These are phyloP conservation scores for Talaromyces borbonicus DNA, from an alignment of 495 filamentous ascomycete genomes.

Conservation along the genomic window DNA sequence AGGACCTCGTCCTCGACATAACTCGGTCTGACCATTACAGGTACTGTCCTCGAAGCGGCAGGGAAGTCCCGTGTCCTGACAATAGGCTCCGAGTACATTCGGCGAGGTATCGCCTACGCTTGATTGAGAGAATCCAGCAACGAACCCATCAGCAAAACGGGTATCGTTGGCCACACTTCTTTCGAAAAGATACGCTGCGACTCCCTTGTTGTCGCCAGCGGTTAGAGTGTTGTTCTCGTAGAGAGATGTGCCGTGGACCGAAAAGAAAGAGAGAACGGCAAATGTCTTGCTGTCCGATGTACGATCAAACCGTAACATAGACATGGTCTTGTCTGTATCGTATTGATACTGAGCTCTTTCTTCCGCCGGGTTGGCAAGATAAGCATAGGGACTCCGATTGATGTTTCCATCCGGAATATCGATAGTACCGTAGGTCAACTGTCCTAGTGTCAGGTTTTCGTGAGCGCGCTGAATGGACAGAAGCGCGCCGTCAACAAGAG, in stretches of 20 bases:
- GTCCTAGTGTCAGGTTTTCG: conserved; percentile 58
- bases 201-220: conserved; percentile 92
- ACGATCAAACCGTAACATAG: conserved; percentile 69
- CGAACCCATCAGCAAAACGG: conserved; percentile 56
- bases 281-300: conserved; percentile 61
- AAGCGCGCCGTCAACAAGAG: conserved; percentile 81
- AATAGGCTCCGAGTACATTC: conserved; percentile 79
- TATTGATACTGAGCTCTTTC: conserved; percentile 66
- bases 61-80: conserved; percentile 58
- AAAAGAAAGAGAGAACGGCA: conserved; percentile 85
- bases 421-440: conserved; percentile 63
- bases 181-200: conserved; percentile 81
- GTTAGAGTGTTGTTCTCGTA: conserved; percentile 89
- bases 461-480: conserved; percentile 77
- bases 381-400: conserved; percentile 84
- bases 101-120: conserved; percentile 91
- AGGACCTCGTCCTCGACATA: conserved; percentile 80
- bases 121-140: conserved; percentile 90
- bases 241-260: conserved; percentile 87
- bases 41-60: conserved; percentile 70
- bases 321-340: conserved; percentile 82
- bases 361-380: conserved; percentile 75
- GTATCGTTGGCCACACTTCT: conserved; percentile 47
- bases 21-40: conserved; percentile 63
- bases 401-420: conserved; percentile 74